Evolutionary conservation across 179 eudicot genomes (phyloP).

Genomic region (Beta corolliflora): DNA sequence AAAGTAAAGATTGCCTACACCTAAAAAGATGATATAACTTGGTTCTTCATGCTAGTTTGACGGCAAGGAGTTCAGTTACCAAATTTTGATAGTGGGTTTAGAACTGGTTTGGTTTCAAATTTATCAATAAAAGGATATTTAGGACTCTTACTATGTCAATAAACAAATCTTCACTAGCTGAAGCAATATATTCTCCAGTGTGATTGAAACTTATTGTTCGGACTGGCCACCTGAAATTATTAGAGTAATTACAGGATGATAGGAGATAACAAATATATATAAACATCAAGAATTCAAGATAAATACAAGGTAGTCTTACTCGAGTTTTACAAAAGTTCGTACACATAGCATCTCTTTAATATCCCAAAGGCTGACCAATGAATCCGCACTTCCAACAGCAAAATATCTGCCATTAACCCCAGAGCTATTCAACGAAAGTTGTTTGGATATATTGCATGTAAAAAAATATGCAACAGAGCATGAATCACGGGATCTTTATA

Average conservation of each 20-base stretch:
- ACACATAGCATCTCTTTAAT: slow-evolving; percentile 91
- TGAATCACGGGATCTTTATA: background rate
- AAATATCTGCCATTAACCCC: slow-evolving; percentile 63
- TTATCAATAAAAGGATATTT: background rate
- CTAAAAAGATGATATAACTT: background rate
- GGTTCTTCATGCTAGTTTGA: background rate
- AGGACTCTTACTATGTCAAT: slow-evolving; percentile 76
- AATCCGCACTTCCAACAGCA: slow-evolving; percentile 99
- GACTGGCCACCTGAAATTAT: slow-evolving; percentile 86
- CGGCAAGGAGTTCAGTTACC: background rate
- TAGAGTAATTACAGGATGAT: slow-evolving; percentile 1
- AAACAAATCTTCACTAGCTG: slow-evolving; percentile 96
- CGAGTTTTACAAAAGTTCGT: slow-evolving; percentile 87
- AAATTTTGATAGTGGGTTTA: background rate
- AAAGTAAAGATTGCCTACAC: background rate
- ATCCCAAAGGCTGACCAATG: slow-evolving; percentile 98
- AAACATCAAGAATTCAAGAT: background rate
- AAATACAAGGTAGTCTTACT: slow-evolving; percentile 50
- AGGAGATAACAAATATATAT: background rate
- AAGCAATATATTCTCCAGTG: slow-evolving; percentile 95
- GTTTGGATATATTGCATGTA: slow-evolving; percentile 1
- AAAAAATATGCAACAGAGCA: background rate
- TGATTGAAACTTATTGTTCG: slow-evolving; percentile 96
- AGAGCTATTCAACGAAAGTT: slow-evolving; percentile 1
- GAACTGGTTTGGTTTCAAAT: background rate